Base-by-base conservation (phyloP, 768 basidiomycete genomes). In the Rhodotorula babjevae region DNA sequence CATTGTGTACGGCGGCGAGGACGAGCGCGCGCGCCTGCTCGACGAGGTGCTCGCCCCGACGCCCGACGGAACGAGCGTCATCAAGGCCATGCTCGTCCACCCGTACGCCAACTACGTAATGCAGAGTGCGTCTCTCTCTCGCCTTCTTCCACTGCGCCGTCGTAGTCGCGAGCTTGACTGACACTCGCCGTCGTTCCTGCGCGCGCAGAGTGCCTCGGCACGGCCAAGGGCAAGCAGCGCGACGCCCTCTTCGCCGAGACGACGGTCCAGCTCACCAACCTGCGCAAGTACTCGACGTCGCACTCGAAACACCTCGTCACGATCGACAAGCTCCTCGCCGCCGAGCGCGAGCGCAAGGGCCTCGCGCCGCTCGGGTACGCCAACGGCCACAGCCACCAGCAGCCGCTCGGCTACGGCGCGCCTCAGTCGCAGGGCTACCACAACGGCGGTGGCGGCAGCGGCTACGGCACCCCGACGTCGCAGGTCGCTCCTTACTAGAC, bases 71-170 rank as follows among this genome's bases (percentile, higher is more conserved):
- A 82, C 87, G 62, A 89, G 85, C 72, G 42, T 46, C 18, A 52
- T 76, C 85, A 85, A 90, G 70, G 85, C 85, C 6, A 86, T 87
- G 81, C 90, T 94, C 86, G 90, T 90, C 82, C 91, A 95, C 79
- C 90, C 91, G 89, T 93, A 79, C 79, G 92, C 86, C 23, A 77
- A 78, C 66, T 75, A 77, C 36, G 63, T 75, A 29, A 58, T 78
- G 29, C 73, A 76, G 55, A 68, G 73, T 72, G 61, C 49, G 63
- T 60, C 29, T 52, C 57, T 11, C 15, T n/a, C 8, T 36, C 25
- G 2, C 33, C 42, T 23, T 40, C 29, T 16, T 14, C 2, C 7
- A 25, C 16, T 3, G 27, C 25, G n/a, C 23, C 33, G 3, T 18
- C 31, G 3, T 16, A 1, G n/a, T n/a, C 46, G 52, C 40, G 36